Evolutionary conservation across 768 basidiomycete genomes (phyloP), one percentile per base, ranked within the genome.

Genomic region (Tylopilus sp.): DNA sequence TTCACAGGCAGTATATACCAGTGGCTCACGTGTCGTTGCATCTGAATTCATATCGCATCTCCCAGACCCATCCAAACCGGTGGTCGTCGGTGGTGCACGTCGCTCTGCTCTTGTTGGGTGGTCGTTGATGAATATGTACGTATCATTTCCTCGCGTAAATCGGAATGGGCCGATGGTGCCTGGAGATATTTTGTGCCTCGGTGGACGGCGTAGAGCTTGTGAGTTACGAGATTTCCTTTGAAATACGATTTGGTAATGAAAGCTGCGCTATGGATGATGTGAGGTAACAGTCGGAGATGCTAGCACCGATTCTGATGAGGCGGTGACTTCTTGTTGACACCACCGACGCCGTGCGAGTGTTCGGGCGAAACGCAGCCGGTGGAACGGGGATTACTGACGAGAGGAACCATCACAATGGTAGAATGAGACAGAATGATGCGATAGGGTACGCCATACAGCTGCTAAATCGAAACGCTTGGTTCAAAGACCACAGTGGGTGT

Each of bases 281-380:
- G 44, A 40, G 12, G 22, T 13, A n/a, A n/a, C 30, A 31, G 30
- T 40, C 53, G 53, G 58, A 48, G 42, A 53, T 57, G 25, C 20
- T 18, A 41, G 20, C 30, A 1, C 58, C 57, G 44, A 51, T 22
- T 53, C 15, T 28, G 26, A 48, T 44, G n/a, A n/a, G n/a, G 38
- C 22, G 17, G 30, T 17, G 38, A 30, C 50, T 45, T 60, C 58
- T 50, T 21, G 21, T 6, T 36, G 21, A 47, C 38, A 25, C 25
- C 18, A 44, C 20, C 44, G 48, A 38, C 18, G 41, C n/a, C n/a
- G n/a, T n/a, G 18, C 0, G 33, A 42, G 23, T 43, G 7, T 25
- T 59, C 58, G 58, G 59, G 46, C 31, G 28, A 20, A 23, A 48
- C 4, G 26, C 33, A n/a, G 26, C 55, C 59, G 51, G 59, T 40